These are phyloP conservation scores for Boletus insuetus DNA, from an alignment of 768 basidiomycete species.

Conservation along the genomic window DNA sequence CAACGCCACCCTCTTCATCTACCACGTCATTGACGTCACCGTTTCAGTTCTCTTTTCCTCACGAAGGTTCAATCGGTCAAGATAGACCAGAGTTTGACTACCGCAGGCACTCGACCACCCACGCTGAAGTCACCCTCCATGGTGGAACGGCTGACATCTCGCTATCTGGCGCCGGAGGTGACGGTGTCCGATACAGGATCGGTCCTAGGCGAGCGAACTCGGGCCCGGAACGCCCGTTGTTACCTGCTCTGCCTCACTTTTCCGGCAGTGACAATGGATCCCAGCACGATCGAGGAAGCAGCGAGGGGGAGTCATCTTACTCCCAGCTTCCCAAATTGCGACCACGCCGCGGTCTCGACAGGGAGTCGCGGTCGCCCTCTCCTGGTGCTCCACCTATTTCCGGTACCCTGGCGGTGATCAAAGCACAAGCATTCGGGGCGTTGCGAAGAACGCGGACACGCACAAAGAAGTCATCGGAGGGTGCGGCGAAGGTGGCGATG, in stretches of 20 bases:
- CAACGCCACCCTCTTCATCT: slow-evolving; percentile 60
- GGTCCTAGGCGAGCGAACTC: slow-evolving; percentile 47
- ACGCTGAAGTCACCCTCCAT: slow-evolving; percentile 66
- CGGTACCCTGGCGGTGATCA: slow-evolving; percentile 85
- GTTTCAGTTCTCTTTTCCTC: slow-evolving; percentile 61
- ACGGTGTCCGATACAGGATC: slow-evolving; percentile 61
- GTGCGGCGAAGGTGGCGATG: slow-evolving; percentile 68
- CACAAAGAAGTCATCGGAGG: slow-evolving; percentile 70
- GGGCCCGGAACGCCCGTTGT: slow-evolving; percentile 46
- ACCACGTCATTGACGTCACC: slow-evolving; percentile 60
- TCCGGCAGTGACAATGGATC: slow-evolving; percentile 50
- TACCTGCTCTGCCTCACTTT: slow-evolving; percentile 48
- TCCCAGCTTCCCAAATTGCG: slow-evolving; percentile 42
- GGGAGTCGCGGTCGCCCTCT: slow-evolving; percentile 47
- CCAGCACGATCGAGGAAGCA: slow-evolving; percentile 52
- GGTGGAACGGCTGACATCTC: slow-evolving; percentile 75
- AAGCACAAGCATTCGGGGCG: slow-evolving; percentile 86
- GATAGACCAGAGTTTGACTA: slow-evolving; percentile 67
- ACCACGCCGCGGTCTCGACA: slow-evolving; percentile 47
- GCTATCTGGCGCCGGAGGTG: slow-evolving; percentile 46
- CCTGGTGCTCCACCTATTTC: slow-evolving; percentile 53
- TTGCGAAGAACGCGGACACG: slow-evolving; percentile 75
- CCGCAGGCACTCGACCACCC: slow-evolving; percentile 53
- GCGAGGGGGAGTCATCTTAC: slow-evolving; percentile 53
- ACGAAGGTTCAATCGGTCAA: slow-evolving; percentile 49